Base-by-base conservation (phyloP, 1,284 basidiomycete genomes). In the Moesziomyces parantarcticus region DNA sequence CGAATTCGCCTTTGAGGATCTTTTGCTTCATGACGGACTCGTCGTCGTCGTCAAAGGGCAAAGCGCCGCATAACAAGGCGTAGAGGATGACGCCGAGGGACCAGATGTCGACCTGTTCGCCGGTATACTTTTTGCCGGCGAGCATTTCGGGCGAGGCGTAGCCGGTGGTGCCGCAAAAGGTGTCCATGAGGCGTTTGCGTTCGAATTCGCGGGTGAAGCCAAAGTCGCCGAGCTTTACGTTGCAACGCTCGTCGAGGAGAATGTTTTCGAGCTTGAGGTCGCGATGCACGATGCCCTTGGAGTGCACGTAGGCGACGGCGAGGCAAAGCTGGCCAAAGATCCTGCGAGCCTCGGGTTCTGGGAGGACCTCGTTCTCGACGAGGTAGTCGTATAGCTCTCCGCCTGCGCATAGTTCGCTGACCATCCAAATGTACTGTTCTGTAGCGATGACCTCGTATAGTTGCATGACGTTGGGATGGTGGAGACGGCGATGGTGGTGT, bases 381-480 rank as follows among this genome's bases (percentile, higher is more conserved):
- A 86, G 77, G 64, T 85, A 85, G 76, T 86, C 85, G 75, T 85
- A 86, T 20, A 86, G 78, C 61, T 86, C 85, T 46, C 96, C 96
- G 16, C 96, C 96, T 29, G 90, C 91, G 84, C 97, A 99, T 36
- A 99, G 90, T 83, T 99, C 97, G 16, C 94, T 93, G 55, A 98
- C 92, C 75, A 99, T 93, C 94, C 94, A 99, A 79, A 99, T 97
- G 78, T 89, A 89, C 21, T 89, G 89, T 84, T 99, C 97, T 1
- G 97, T 98, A 14, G 95, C 96, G 80, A 98, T 92, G 80, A 99
- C 93, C 85, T 99, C 97, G 86, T 92, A 97, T 82, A 99, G 90
- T 83, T 97, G 94, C 32, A 94, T 92, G 80, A 98, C 89, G 82
- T 97, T 89, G 0, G 93, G 93, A 81, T 99, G 96, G 82, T 97